These are phyloP conservation scores for Pluteus cervinus DNA, from an alignment of 768 basidiomycete genomes.

Conservation along the genomic window DNA sequence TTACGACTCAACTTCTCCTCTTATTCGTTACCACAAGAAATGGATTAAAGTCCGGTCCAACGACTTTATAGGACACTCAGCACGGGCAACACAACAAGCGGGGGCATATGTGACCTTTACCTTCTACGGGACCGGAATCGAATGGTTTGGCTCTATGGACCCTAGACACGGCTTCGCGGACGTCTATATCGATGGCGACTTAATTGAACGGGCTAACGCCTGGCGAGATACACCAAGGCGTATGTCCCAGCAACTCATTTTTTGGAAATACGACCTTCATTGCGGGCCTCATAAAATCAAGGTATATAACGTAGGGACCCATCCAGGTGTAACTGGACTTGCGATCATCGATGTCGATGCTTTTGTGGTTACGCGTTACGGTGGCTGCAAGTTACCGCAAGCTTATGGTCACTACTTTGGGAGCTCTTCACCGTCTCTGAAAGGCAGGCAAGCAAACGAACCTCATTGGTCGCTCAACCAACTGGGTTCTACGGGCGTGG, in stretches of 20 bases:
- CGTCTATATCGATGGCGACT: slow-evolving; percentile 54
- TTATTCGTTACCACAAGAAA: slow-evolving; percentile 54
- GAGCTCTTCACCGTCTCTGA: slow-evolving; percentile 1
- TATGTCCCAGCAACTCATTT: slow-evolving; percentile 55
- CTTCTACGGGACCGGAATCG: slow-evolving; percentile 71
- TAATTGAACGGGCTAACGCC: slow-evolving; percentile 38
- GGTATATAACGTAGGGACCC: slow-evolving; percentile 49
- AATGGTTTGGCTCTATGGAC: slow-evolving; percentile 68
- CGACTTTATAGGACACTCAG: slow-evolving; percentile 42
- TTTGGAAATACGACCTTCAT: slow-evolving; percentile 49
- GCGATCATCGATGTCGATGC: slow-evolving; percentile 55
- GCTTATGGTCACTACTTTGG: slow-evolving; percentile 19
- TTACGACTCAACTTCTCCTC: slow-evolving; percentile 63
- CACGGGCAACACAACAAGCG: slow-evolving; percentile 41
- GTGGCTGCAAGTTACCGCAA: too few relatives aligned
- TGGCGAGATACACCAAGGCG: slow-evolving; percentile 26
- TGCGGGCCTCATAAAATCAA: slow-evolving; percentile 54
- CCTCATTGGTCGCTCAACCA: slow-evolving; percentile 53
- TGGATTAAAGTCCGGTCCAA: slow-evolving; percentile 54
- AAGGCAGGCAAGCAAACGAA: slow-evolving; percentile 6
- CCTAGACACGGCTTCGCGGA: slow-evolving; percentile 46
- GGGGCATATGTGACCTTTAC: slow-evolving; percentile 49
- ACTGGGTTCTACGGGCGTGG: slow-evolving; percentile 66
- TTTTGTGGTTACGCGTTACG: slow-evolving; percentile 57
- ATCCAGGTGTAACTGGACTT: slow-evolving; percentile 25